Conservation (phyloP, 2,329 filamentous ascomycete species). For the Neofusicoccum laricinum region DNA sequence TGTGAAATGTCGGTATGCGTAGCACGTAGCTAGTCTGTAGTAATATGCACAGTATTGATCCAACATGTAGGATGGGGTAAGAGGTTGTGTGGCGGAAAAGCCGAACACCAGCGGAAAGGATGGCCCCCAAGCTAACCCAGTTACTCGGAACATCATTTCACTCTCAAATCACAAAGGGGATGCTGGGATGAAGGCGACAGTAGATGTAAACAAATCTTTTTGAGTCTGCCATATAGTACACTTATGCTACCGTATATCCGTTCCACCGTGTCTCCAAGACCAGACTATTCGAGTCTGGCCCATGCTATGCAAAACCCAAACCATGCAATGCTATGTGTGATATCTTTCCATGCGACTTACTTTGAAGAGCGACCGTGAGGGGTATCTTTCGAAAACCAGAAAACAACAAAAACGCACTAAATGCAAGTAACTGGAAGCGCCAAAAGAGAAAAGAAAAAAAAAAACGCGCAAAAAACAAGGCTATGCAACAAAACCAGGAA, state of each 20-base stretch:
- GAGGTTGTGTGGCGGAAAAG: too few species aligned
- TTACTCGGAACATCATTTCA: too few species aligned
- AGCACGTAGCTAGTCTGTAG: too few species aligned
- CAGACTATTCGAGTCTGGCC: neutral
- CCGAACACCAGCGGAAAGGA: too few species aligned
- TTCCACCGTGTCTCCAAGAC: neutral
- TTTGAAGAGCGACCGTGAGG: constrained; percentile 4
- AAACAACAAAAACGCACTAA: neutral
- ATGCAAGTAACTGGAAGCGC: neutral
- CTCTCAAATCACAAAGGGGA: too few species aligned
- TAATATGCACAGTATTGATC: too few species aligned
- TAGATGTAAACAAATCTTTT: neutral
- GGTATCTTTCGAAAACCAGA: neutral
- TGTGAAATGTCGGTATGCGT: too few species aligned
- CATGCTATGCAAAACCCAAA: neutral
- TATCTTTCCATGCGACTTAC: neutral
- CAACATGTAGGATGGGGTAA: too few species aligned
- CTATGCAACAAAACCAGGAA: neutral
- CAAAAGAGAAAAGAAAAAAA: too few species aligned
- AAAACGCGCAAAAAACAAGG: neutral
- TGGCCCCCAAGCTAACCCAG: too few species aligned
- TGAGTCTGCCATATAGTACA: neutral
- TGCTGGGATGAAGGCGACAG: neutral
- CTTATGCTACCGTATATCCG: neutral
- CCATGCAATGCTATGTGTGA: neutral